Conservation (phyloP, 805 yeast species). For the Yueomyces sp. region DNA sequence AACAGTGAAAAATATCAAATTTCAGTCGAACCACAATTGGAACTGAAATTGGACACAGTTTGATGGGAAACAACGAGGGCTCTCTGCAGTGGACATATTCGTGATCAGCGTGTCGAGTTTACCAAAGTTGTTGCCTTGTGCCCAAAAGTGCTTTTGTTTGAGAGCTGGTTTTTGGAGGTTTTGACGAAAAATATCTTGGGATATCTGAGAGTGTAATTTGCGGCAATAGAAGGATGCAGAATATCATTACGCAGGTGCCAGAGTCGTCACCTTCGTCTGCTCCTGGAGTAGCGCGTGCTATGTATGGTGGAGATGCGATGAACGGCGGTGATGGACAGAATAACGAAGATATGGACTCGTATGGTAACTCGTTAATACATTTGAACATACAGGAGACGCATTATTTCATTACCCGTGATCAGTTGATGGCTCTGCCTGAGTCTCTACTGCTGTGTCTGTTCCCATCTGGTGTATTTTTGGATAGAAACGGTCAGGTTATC, state of each 20-base stretch:
- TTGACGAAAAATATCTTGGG: too few species aligned
- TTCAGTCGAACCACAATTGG: too few species aligned
- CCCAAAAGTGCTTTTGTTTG: too few species aligned
- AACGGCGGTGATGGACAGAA: constrained; percentile 2
- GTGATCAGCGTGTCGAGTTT: too few species aligned
- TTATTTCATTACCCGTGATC: constrained; percentile 75
- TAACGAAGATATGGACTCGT: constrained; percentile 20
- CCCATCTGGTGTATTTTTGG: constrained; percentile 83
- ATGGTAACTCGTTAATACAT: constrained; percentile 48
- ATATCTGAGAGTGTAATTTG: too few species aligned
- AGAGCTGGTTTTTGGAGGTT: too few species aligned
- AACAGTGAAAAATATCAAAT: too few species aligned
- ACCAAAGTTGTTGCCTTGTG: too few species aligned
- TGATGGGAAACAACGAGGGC: too few species aligned
- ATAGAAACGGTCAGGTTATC: constrained; percentile 62
- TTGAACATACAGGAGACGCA: constrained; percentile 63
- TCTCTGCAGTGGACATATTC: too few species aligned
- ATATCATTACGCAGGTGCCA: constrained; percentile 62
- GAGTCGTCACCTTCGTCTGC: constrained; percentile 19
- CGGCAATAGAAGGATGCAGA: constrained; percentile 9
- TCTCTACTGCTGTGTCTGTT: constrained; percentile 73
- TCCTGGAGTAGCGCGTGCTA: neutral
- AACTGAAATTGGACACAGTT: too few species aligned
- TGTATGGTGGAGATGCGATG: constrained; percentile 1
- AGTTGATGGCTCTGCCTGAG: constrained; percentile 85